These are phyloP conservation scores for Verticillium nubilum DNA, from an alignment of 2,329 filamentous ascomycete species.

Conservation along the genomic window DNA sequence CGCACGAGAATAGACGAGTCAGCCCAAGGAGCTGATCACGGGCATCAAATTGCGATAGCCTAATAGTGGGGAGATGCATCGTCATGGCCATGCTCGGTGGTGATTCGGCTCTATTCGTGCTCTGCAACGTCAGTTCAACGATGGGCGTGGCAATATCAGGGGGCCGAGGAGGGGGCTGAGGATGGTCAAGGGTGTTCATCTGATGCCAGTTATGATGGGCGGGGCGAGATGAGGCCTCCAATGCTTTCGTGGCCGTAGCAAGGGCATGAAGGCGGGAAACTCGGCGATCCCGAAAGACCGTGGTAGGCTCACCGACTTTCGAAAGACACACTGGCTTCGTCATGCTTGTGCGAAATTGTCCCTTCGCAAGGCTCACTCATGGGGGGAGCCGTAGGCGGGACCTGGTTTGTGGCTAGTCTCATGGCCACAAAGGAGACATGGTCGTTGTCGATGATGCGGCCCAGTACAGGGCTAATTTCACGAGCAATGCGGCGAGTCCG, in stretches of 20 bases:
- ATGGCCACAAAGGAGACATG: too few relatives aligned
- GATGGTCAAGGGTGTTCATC: neutral
- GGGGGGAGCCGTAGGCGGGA: too few relatives aligned
- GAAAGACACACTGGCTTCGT: too few relatives aligned
- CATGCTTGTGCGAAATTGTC: too few relatives aligned
- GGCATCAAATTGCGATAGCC: neutral
- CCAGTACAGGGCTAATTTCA: too few relatives aligned
- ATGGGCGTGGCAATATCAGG: neutral
- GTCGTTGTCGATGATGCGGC: too few relatives aligned
- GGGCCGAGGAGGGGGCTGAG: neutral
- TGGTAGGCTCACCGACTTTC: too few relatives aligned
- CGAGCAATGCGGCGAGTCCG: too few relatives aligned
- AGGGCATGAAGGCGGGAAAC: neutral
- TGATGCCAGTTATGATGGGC: neutral
- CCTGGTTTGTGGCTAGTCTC: too few relatives aligned
- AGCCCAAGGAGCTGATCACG: neutral
- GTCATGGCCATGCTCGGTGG: neutral
- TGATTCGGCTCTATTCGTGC: neutral
- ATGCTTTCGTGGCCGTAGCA: neutral
- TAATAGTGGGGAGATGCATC: neutral
- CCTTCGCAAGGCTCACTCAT: too few relatives aligned
- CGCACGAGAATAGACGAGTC: neutral
- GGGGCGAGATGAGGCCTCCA: neutral
- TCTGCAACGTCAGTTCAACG: neutral
- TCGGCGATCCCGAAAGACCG: too few relatives aligned